Conservation (phyloP, 106 monocot species). For the Alisma plantagoaquatica region DNA sequence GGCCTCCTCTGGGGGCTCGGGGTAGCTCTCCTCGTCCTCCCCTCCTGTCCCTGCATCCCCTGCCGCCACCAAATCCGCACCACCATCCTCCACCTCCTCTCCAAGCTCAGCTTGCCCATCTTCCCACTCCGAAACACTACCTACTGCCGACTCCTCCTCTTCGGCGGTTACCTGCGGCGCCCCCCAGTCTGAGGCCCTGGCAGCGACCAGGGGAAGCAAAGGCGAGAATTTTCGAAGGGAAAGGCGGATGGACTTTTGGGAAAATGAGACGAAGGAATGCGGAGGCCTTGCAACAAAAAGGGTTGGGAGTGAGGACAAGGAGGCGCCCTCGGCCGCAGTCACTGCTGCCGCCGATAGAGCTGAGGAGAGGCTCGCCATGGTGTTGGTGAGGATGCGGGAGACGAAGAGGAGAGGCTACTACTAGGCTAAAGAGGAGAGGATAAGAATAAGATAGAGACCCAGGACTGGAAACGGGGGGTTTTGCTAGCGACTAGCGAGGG, state of each 20-base stretch:
- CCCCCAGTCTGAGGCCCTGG: conserved; percentile 35
- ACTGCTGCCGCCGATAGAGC: too few species aligned
- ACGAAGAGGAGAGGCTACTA: too few species aligned
- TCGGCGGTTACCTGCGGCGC: conserved; percentile 9
- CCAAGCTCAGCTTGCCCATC: too few species aligned
- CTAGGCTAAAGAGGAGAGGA: too few species aligned
- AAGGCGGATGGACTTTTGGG: conserved; percentile 2
- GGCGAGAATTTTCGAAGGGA: conserved; percentile 16
- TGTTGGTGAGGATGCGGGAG: too few species aligned
- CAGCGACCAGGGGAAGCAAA: conserved; percentile 31
- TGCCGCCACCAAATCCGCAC: background rate
- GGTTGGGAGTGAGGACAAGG: too few species aligned
- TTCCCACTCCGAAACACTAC: conserved; percentile 7
- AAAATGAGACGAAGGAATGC: conserved; percentile 2
- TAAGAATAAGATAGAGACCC: too few species aligned
- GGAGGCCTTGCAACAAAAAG: too few species aligned
- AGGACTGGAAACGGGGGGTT: too few species aligned
- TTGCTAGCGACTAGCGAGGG: too few species aligned
- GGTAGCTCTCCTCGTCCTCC: conserved; percentile 14
- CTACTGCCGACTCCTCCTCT: conserved; percentile 6
- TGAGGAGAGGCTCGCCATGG: too few species aligned
- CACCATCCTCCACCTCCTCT: conserved; percentile 8
- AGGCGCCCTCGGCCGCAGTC: too few species aligned
- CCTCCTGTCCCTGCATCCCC: background rate
- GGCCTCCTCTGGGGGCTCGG: conserved; percentile 65